Base-by-base conservation (phyloP, 164 flowering plant genomes). In the Pachysandra terminalis region DNA sequence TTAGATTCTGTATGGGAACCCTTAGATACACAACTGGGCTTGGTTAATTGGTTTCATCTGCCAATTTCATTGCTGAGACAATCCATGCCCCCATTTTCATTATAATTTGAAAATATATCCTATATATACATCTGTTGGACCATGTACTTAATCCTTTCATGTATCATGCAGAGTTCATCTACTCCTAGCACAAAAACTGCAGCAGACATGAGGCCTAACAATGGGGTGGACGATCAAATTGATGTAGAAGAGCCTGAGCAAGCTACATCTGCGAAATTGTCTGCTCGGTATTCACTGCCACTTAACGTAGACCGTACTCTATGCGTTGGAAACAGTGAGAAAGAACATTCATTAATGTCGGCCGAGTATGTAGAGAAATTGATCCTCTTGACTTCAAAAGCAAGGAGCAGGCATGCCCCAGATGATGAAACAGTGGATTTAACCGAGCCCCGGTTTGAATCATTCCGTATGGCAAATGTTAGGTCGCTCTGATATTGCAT, bases 381-480 rank as follows among this genome's bases (percentile, higher is more conserved):
- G 74, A 68, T 87, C n/a, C n/a, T n/a, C 53, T 64, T 89, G 66
- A 71, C 80, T 25, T 82, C 96, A 32, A 72, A 79, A 22, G 77
- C 77, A 27, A 71, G 80, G 70, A 90, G 84, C 68, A 73, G 80
- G 75, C 84, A 70, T 48, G 75, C 72, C 23, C 74, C 60, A 21
- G 91, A 85, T 13, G 91, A 84, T 16, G 95, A 87, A 45, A 56
- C 63, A 16, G 97, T 94, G 59, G 97, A 95, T 81, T 69, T 95
- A 63, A 84, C 88, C 0, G 96, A 95, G 76, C 98, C 98, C 15
- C 82, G 92, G 55, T 75, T 91, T 26, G 97, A 95, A 73, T 75
- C 89, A 61, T 95, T 95, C 79, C 77, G 81, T 80, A 64, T 90
- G 77, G 75, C 72, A 52, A 82, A 80, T 75, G 53, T 71, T 28